These are phyloP conservation scores for Tillandsia fasciculata DNA, from an alignment of 176 grass and related monocot species.

Conservation along the genomic window DNA sequence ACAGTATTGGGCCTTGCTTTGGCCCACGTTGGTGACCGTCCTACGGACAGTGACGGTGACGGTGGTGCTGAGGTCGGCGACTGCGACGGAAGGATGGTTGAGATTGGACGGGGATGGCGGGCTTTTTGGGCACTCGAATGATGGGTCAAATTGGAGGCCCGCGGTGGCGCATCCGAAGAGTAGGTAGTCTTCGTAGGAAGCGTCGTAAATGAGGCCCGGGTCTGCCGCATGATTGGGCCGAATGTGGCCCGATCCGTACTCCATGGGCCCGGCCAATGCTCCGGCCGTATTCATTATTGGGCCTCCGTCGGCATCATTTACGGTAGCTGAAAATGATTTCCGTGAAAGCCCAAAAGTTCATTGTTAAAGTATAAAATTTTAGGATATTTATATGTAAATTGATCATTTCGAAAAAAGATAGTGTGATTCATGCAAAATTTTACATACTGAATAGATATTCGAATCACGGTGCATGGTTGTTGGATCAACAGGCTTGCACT, in stretches of 20 bases:
- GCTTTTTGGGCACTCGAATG: slow-evolving; percentile 45
- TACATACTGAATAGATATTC: no score
- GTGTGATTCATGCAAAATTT: no score
- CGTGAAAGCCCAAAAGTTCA: not conserved
- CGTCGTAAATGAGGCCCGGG: slow-evolving; percentile 82
- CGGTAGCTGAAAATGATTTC: slow-evolving; percentile 27
- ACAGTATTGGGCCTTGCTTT: slow-evolving; percentile 21
- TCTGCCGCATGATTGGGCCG: slow-evolving; percentile 62
- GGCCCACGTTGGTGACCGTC: slow-evolving; percentile 80
- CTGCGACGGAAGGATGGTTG: slow-evolving; percentile 73
- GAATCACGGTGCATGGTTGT: no score
- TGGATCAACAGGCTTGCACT: no score
- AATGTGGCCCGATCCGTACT: slow-evolving; percentile 69
- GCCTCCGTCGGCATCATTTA: slow-evolving; percentile 31
- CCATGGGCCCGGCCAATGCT: slow-evolving; percentile 40
- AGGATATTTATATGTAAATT: no score
- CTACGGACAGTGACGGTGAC: slow-evolving; percentile 36
- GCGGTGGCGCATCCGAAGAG: slow-evolving; percentile 59
- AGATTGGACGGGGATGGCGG: slow-evolving; percentile 37
- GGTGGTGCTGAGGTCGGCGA: slow-evolving; percentile 37
- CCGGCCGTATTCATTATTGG: slow-evolving; percentile 45
- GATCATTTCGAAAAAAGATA: no score
- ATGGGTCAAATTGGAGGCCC: slow-evolving; percentile 41
- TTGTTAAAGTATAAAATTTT: no score
- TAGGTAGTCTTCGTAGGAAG: slow-evolving; percentile 73